phyloP scores from a whole-genome alignment of 352 stramenopile genomes.

The Phytophthora pini region DNA sequence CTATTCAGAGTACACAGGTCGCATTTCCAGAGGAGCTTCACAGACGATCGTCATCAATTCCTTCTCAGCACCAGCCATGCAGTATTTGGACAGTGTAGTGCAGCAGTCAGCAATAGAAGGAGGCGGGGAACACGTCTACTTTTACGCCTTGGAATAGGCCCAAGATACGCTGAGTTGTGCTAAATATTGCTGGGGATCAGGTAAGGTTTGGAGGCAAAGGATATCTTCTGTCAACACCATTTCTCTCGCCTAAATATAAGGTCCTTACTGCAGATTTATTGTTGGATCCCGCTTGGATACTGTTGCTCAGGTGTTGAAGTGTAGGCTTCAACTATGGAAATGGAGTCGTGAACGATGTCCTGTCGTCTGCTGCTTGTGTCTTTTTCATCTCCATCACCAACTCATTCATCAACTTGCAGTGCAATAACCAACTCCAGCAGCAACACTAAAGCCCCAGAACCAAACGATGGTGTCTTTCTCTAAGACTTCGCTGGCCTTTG shows the following conservation, averaged over 20 bases:
- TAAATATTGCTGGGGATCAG: conserved; percentile 10
- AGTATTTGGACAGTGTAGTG: conserved; percentile 65
- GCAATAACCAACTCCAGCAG: conserved; percentile 6
- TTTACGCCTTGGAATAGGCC: conserved; percentile 39
- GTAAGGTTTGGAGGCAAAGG: conserved; percentile 9
- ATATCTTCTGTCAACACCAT: neutral
- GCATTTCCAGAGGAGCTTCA: conserved; percentile 44
- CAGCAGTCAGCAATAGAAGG: conserved; percentile 33
- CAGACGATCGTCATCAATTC: conserved; percentile 51
- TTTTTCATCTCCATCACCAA: neutral
- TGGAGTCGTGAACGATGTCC: neutral
- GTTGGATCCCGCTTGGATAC: neutral
- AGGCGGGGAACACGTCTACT: conserved; percentile 27
- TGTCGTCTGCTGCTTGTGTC: neutral
- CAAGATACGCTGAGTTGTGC: neutral
- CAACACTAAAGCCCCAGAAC: neutral
- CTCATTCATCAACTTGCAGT: conserved; percentile 23
- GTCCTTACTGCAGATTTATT: neutral
- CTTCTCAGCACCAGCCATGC: conserved; percentile 56
- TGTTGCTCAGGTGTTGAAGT: conserved; percentile 10
- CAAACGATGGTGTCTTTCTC: conserved; percentile 15
- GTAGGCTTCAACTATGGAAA: neutral
- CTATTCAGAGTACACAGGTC: conserved; percentile 73
- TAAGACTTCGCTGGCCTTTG: conserved; percentile 15
- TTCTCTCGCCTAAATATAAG: neutral